phyloP scores from a whole-genome alignment of 345 rosid genomes.

The Aurinia saxatilis region DNA sequence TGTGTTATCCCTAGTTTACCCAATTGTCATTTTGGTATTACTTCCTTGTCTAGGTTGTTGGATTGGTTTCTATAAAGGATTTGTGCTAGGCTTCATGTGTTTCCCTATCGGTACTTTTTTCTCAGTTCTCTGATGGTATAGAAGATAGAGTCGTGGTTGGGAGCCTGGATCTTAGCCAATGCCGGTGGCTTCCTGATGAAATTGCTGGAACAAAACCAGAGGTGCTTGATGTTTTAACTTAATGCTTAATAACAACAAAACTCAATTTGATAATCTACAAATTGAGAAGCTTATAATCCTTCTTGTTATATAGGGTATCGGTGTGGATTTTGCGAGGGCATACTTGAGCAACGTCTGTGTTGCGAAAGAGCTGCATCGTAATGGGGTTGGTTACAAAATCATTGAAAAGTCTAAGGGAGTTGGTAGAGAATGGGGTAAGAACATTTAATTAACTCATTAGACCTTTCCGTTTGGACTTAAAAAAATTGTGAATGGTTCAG shows the following conservation, averaged over 20 bases:
- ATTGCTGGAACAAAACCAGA: conserved; percentile 75
- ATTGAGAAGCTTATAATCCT: background rate
- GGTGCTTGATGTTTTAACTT: conserved; percentile 32
- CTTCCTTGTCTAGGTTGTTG: too few relatives aligned
- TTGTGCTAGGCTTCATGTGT: background rate
- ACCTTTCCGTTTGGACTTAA: background rate
- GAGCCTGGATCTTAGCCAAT: conserved; percentile 82
- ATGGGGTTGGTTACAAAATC: conserved; percentile 61
- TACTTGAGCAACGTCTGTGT: conserved; percentile 86
- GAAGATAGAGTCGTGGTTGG: conserved; percentile 86
- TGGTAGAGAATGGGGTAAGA: conserved; percentile 77
- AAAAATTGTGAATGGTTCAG: conserved; percentile 33
- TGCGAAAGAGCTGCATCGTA: conserved; percentile 74
- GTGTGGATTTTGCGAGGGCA: conserved; percentile 66
- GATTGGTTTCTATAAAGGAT: too few relatives aligned
- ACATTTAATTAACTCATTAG: background rate
- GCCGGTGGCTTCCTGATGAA: conserved; percentile 80
- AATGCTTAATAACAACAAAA: background rate
- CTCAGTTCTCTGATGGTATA: conserved; percentile 52
- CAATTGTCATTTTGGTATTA: background rate
- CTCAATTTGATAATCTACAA: background rate
- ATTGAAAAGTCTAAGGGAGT: conserved; percentile 51
- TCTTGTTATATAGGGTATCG: conserved; percentile 41
- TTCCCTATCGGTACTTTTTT: background rate
- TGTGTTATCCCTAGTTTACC: background rate